A percentile compares a stretch with the other conserved stretches of the same genome.
Conservation (phyloP, 345 rosid species). For the Gossypium turneri region DNA sequence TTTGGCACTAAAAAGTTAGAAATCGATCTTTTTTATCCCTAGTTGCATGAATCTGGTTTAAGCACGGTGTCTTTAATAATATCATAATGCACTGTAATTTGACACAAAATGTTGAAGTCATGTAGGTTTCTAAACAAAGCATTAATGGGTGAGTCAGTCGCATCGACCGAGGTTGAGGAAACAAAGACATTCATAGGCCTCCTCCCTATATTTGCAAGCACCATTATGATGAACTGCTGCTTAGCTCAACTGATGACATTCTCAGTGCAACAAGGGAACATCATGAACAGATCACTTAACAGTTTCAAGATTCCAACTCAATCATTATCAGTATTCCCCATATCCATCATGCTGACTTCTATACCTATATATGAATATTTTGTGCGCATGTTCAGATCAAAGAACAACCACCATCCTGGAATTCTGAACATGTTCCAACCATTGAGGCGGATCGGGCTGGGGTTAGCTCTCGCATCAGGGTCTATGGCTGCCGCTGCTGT, state of each 20-base stretch:
- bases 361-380: constrained; percentile 39
- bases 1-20: no score
- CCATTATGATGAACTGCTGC: constrained; percentile 64
- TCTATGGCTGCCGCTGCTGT: constrained; percentile 52
- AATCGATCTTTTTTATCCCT: no score
- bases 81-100: background rate
- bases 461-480: constrained; percentile 42
- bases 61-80: background rate
- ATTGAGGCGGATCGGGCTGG: constrained; percentile 34
- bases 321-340: constrained; percentile 41
- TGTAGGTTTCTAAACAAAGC: constrained; percentile 51
- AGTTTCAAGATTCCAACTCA: constrained; percentile 47
- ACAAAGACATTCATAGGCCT: constrained; percentile 48
- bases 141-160: constrained; percentile 21
- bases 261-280: constrained; percentile 52
- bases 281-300: constrained; percentile 40
- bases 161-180: constrained; percentile 41
- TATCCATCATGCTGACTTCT: constrained; percentile 39
- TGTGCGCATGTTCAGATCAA: background rate
- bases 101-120: background rate
- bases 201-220: constrained; percentile 52
- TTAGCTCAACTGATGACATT: constrained; percentile 56
- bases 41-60: background rate
- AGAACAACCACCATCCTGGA: background rate
- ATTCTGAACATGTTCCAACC: constrained; percentile 24